These are phyloP conservation scores for Lactifluus pinguis DNA, from an alignment of 768 basidiomycete species.

Conservation along the genomic window DNA sequence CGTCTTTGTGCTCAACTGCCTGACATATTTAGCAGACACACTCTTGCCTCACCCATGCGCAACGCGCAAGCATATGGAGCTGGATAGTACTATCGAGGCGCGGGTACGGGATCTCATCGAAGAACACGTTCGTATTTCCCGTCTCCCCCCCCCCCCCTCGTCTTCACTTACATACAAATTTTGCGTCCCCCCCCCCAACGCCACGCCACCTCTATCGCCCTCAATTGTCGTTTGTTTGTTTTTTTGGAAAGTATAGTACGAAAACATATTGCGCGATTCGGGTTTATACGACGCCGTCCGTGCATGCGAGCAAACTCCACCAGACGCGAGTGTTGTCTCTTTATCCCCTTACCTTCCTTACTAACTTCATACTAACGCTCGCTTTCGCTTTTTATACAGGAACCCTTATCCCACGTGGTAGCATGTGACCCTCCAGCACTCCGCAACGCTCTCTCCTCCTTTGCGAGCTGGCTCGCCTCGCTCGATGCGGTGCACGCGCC, in stretches of 20 bases:
- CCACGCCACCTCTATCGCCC: no score
- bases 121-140: slow-evolving; percentile 61
- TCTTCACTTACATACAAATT: slow-evolving; percentile 6
- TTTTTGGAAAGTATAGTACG: slow-evolving; percentile 29
- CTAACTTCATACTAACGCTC: not conserved
- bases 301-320: slow-evolving; percentile 33
- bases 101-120: slow-evolving; percentile 58
- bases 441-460: slow-evolving; percentile 51
- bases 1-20: slow-evolving; percentile 80
- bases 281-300: slow-evolving; percentile 41
- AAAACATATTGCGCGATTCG: slow-evolving; percentile 44
- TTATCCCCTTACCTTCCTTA: no score
- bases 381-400: slow-evolving; percentile 30
- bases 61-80: slow-evolving; percentile 41
- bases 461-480: slow-evolving; percentile 80
- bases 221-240: not conserved
- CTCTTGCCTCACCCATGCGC: slow-evolving; percentile 67
- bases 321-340: slow-evolving; percentile 37
- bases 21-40: slow-evolving; percentile 70
- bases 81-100: slow-evolving; percentile 54
- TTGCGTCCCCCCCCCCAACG: no score
- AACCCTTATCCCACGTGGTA: slow-evolving; percentile 70
- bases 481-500: slow-evolving; percentile 75
- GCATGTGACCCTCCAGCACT: slow-evolving; percentile 56
- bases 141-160: not conserved